phyloP scores from a whole-genome alignment of 352 stramenopile species.

The Pythium folliculosum region DNA sequence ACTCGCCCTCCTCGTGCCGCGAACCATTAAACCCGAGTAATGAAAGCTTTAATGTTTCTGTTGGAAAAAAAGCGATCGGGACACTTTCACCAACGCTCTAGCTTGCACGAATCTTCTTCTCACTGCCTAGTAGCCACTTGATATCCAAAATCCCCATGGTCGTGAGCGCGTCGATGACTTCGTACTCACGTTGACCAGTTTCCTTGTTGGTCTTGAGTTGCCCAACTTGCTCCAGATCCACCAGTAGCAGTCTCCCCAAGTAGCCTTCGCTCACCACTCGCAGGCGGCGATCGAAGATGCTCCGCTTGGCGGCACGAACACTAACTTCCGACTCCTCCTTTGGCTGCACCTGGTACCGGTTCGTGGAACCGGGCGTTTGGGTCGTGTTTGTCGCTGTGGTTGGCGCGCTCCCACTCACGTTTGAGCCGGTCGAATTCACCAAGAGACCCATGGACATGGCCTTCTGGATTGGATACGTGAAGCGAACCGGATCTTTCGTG shows the following conservation, averaged over 20 bases:
- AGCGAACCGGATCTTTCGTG: constrained; percentile 29
- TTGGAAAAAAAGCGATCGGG: not conserved
- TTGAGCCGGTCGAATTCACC: not conserved
- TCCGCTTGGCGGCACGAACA: not conserved
- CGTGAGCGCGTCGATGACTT: constrained; percentile 42
- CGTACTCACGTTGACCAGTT: constrained; percentile 36
- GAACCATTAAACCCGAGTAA: too few relatives aligned
- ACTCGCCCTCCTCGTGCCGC: too few relatives aligned
- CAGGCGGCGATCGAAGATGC: not conserved
- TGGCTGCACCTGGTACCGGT: not conserved
- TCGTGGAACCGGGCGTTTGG: not conserved
- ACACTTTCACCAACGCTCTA: not conserved
- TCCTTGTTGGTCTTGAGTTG: constrained; percentile 33
- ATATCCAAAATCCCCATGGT: constrained; percentile 50
- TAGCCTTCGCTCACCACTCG: not conserved
- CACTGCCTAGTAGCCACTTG: constrained; percentile 44
- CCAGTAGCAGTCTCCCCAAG: not conserved
- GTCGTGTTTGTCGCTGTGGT: not conserved
- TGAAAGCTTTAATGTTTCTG: not conserved
- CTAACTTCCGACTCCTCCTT: not conserved
- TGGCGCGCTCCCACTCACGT: not conserved
- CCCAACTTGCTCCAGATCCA: constrained; percentile 37
- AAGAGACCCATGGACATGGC: constrained; percentile 38
- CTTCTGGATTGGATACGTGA: constrained; percentile 37
- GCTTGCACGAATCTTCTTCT: constrained; percentile 34